Evolutionary conservation across 169 alveolate genomes (phyloP), one percentile per base, ranked within the genome.

Genomic region (Eimeria maxima): DNA sequence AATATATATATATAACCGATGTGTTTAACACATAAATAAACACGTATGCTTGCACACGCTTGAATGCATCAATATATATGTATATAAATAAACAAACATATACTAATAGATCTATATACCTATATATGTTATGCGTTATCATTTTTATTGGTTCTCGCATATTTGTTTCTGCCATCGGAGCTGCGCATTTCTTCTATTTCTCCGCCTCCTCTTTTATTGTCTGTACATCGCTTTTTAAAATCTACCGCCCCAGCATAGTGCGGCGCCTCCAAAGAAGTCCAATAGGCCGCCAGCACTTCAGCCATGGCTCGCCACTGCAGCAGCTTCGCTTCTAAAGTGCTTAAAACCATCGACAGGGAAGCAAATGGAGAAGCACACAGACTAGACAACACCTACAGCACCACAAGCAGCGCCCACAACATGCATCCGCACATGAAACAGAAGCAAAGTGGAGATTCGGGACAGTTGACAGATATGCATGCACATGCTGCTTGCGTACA

Each of bases 301-400:
- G 76, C 63, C 86, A 84, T 69, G 29, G 93, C 93, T 38, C 69
- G 16, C 96, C 96, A 93, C 53, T 93, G 96, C 60, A 47, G 53
- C 91, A 81, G 45, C 84, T 93, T 93, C 29, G 53, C 4, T 76
- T 65, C 63, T 44, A 93, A 24, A 13, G 96, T 93, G 87, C 78
- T 50, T 33, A 55, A 53, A 3, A 93, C 92, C 3, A 18, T 29
- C 71, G 65, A 29, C 45, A 93, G 76, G 8, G 96, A 80, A 14
- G 83, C 50, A n/a, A 80, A 47, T 0, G 96, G 96, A 1, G 92
- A 2, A 33, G 78, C 69, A 57, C 96, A 93, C 38, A 93, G 16
- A 60, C 76, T n/a, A 0, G 93, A 76, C 71, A 93, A 33, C 6
- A 93, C 96, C 93, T 93, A 93, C 22, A 90, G 29, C 44, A 45